Base-by-base conservation (phyloP, 75 land plant genomes). In the Picea sitchensis region DNA sequence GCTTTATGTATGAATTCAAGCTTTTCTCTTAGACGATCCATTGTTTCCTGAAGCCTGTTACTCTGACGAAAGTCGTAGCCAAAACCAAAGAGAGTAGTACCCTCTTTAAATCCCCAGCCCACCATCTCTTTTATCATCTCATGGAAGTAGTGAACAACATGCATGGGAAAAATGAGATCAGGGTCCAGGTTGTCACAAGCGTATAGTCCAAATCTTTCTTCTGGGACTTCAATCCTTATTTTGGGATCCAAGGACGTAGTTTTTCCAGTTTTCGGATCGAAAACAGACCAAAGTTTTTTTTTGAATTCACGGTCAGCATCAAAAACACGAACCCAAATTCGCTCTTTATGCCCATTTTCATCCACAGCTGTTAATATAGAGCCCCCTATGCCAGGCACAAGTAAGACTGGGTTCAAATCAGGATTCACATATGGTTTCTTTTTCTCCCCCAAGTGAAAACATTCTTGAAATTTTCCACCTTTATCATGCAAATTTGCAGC, bases 1-100 rank as follows among this genome's bases (percentile, higher is more conserved):
- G 90, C 88, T 63, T 84, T 81, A 75, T 85, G 88, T 13, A 88
- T 87, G 17, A 82, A 81, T 81, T 98, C 91, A 75, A 98, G 65
- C 77, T 90, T 93, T 30, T 79, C 84, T 79, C 83, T 83, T 32
- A 98, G 81, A 11, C 77, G 74, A 14, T 98, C 96, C 84, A 98
- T 58, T 47, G 91, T 90, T 76, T 89, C 98, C 69, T 83, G 86
- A 61, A 95, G 87, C 80, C 99, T 96, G 78, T 98, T 98, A 81
- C 99, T 98, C 84, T 98, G 99, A 15, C 99, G 98, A 59, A 98
- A 98, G 81, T 98, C 98, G 90, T 95, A 98, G 8, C 98, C 98
- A 88, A 95, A 98, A 3, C 98, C 99, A 87, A 98, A 98, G 2
- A 95, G 87, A 15, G 98, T 98, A 44, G 82, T 88, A 11, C 98